A percentile compares a stretch with the other conserved stretches of the same genome.
These are phyloP conservation scores for Heteromeles arbutifolia DNA, from an alignment of 306 rosid genomes.

Conservation along the genomic window DNA sequence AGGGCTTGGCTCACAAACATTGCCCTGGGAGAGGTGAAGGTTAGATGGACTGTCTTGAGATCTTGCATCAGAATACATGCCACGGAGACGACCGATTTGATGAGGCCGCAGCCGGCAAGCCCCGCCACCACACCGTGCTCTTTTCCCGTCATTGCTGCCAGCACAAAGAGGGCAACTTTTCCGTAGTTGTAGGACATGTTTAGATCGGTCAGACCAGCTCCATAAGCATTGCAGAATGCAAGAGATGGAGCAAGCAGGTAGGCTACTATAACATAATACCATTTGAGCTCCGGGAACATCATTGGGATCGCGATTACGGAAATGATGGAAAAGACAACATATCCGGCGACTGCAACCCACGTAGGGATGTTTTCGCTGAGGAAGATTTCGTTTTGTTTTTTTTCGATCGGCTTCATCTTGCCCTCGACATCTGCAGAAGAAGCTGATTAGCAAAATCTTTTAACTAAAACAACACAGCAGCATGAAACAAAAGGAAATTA, in stretches of 20 bases:
- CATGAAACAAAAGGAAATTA: not conserved
- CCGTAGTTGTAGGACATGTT: conserved; percentile 98
- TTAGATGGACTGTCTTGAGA: conserved; percentile 81
- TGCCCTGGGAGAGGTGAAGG: conserved; percentile 77
- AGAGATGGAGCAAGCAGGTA: conserved; percentile 75
- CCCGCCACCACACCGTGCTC: conserved; percentile 43
- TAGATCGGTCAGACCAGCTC: conserved; percentile 88
- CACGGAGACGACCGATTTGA: conserved; percentile 65
- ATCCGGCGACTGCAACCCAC: conserved; percentile 40
- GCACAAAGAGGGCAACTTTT: conserved; percentile 67
- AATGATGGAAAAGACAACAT: conserved; percentile 21
- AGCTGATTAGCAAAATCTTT: not conserved
- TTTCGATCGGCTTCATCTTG: conserved; percentile 19
- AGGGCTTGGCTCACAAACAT: conserved; percentile 77
- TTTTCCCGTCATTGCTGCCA: conserved; percentile 55
- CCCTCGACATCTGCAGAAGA: conserved; percentile 22
- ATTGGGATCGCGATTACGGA: conserved; percentile 53
- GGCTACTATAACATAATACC: conserved; percentile 38
- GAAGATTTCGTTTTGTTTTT: conserved; percentile 50
- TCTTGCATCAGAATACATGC: conserved; percentile 91
- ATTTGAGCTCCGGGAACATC: conserved; percentile 53
- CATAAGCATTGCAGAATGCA: conserved; percentile 92
- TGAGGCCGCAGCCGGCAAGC: conserved; percentile 70
- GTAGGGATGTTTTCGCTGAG: conserved; percentile 59
- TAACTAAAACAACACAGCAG: not conserved